Evolutionary conservation across 306 rosid genomes (phyloP).

Genomic region (Clitoria ternatea): DNA sequence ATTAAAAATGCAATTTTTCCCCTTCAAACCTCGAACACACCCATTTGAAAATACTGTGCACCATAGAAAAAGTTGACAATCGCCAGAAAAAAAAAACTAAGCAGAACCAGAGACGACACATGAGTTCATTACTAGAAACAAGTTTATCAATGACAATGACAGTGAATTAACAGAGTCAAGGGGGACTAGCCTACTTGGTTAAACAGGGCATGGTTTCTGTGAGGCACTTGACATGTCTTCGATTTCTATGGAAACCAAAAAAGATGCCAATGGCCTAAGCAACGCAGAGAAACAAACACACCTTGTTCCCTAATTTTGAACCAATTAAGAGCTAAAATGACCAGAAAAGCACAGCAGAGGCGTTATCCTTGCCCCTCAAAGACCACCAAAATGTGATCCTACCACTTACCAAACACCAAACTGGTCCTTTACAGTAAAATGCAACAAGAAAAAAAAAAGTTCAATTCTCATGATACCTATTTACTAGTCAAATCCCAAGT

Average conservation of each 20-base stretch:
- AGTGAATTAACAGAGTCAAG: too few relatives aligned
- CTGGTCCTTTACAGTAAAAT: neutral
- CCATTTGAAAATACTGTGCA: neutral
- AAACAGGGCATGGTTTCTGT: too few relatives aligned
- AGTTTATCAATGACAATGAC: neutral
- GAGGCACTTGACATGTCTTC: too few relatives aligned
- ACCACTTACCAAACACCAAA: slow-evolving; percentile 12
- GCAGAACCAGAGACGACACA: neutral
- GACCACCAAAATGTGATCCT: neutral
- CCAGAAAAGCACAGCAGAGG: neutral
- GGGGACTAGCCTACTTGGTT: too few relatives aligned
- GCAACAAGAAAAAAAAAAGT: slow-evolving; percentile 21
- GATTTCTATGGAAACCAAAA: too few relatives aligned
- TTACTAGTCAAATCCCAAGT: slow-evolving; percentile 6
- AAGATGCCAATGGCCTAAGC: too few relatives aligned
- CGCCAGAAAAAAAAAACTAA: neutral
- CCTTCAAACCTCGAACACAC: neutral
- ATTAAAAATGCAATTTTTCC: neutral
- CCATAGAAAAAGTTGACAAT: neutral
- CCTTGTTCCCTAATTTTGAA: neutral
- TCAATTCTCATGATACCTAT: slow-evolving; percentile 9
- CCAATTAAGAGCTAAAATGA: neutral
- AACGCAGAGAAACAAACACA: neutral
- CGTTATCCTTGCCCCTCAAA: neutral
- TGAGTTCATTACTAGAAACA: neutral